phyloP scores from a whole-genome alignment of 768 basidiomycete genomes.

The Rossbeevera mucosa region DNA sequence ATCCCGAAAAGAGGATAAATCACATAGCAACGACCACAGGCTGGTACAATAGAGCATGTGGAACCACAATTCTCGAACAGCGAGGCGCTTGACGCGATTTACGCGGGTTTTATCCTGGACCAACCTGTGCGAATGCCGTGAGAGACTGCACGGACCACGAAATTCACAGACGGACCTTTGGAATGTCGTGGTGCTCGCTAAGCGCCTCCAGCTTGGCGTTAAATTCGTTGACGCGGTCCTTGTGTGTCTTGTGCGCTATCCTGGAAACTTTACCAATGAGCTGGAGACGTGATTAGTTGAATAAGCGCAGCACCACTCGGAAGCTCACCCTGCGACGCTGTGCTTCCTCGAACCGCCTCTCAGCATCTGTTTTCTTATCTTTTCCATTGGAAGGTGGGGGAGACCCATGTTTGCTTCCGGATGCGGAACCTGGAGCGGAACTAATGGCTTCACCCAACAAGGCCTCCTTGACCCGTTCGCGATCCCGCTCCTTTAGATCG shows the following conservation, averaged over 20 bases:
- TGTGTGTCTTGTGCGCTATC: conserved; percentile 82
- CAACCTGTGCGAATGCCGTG: conserved; percentile 52
- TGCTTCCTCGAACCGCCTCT: conserved; percentile 83
- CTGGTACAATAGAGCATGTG: conserved; percentile 11
- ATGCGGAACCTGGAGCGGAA: conserved; percentile 38
- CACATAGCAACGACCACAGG: conserved; percentile 18
- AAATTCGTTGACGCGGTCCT: conserved; percentile 89
- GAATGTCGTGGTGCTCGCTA: conserved; percentile 93
- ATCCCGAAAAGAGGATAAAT: conserved; percentile 11
- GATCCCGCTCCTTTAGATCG: conserved; percentile 41
- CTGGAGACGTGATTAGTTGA: conserved; percentile 36
- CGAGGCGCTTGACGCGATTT: conserved; percentile 28
- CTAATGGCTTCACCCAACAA: conserved; percentile 46
- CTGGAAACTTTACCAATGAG: conserved; percentile 70
- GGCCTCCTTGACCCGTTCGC: conserved; percentile 44
- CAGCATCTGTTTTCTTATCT: conserved; percentile 77
- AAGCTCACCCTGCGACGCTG: conserved; percentile 70
- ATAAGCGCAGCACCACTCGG: neutral
- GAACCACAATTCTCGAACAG: conserved; percentile 3
- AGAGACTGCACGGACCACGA: conserved; percentile 29
- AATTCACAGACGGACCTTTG: conserved; percentile 55
- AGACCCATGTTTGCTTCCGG: conserved; percentile 57
- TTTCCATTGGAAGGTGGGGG: conserved; percentile 48
- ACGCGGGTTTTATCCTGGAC: conserved; percentile 66
- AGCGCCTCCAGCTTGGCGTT: conserved; percentile 81